Evolutionary conservation across 1,284 basidiomycete genomes (phyloP).

Genomic region (Psilocybe mexicana): DNA sequence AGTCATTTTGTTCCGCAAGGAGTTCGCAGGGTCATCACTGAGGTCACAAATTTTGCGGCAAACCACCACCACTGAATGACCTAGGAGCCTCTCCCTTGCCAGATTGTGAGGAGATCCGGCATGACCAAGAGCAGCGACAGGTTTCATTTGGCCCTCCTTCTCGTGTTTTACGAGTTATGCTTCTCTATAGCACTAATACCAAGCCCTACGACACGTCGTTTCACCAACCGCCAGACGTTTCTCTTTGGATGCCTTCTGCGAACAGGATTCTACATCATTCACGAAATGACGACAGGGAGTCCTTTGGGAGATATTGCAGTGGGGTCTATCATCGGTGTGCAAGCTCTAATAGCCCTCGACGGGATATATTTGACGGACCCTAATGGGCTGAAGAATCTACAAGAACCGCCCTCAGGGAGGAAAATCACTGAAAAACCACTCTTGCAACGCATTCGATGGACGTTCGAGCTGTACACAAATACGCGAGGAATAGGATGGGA

Average conservation of each 20-base stretch:
- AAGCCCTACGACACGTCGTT: not conserved
- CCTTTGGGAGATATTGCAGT: not conserved
- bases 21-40: too few species aligned
- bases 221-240: not conserved
- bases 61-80: too few species aligned
- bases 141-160: not conserved
- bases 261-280: not conserved
- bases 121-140: not conserved
- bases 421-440: not conserved
- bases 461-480: conserved; percentile 20
- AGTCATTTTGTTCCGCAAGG: too few species aligned
- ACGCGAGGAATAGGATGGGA: conserved; percentile 30
- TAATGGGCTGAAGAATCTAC: conserved; percentile 3
- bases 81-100: too few species aligned
- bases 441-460: conserved; percentile 19
- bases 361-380: conserved; percentile 16
- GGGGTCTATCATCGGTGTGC: not conserved
- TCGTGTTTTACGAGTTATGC: not conserved
- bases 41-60: too few species aligned
- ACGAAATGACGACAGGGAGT: not conserved
- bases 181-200: not conserved
- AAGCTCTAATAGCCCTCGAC: not conserved
- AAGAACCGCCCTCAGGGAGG: not conserved
- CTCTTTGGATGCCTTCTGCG: not conserved
- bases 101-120: not conserved